A percentile compares a stretch with the other conserved stretches of the same genome.
Conservation (phyloP, 768 basidiomycete genomes). For the Hygrocybe coccinea region DNA sequence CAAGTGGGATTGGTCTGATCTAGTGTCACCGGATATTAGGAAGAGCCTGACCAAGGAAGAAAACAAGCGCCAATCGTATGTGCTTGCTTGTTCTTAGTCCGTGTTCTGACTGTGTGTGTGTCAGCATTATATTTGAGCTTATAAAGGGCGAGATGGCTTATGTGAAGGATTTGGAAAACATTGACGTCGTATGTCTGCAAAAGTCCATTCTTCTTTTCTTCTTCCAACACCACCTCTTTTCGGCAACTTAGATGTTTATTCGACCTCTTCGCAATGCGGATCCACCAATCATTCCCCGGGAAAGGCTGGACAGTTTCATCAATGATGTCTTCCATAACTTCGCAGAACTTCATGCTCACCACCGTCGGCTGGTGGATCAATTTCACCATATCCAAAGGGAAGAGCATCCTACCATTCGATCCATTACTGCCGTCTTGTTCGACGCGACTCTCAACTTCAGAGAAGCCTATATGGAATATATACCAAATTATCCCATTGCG, state of each 20-base stretch:
- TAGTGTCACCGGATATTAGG: slow-evolving; percentile 66
- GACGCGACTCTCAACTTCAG: slow-evolving; percentile 91
- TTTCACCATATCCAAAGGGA: slow-evolving; percentile 86
- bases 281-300: slow-evolving; percentile 72
- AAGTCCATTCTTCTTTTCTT: not conserved
- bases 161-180: slow-evolving; percentile 85
- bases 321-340: slow-evolving; percentile 88
- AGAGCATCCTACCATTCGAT: slow-evolving; percentile 73
- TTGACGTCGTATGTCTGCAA: slow-evolving; percentile 61
- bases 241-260: slow-evolving; percentile 65
- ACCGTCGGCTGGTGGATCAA: slow-evolving; percentile 69
- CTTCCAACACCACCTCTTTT: not conserved
- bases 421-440: slow-evolving; percentile 77
- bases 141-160: slow-evolving; percentile 96
- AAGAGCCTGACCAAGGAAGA: slow-evolving; percentile 65
- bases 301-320: slow-evolving; percentile 72
- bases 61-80: slow-evolving; percentile 80
- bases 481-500: slow-evolving; percentile 90
- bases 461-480: slow-evolving; percentile 88
- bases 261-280: slow-evolving; percentile 65
- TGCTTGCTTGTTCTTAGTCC: slow-evolving; percentile 9
- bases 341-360: slow-evolving; percentile 67
- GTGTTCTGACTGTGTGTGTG: slow-evolving; percentile 14
- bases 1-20: slow-evolving; percentile 88
- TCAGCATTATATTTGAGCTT: slow-evolving; percentile 85